Evolutionary conservation across 352 stramenopile species (phyloP), one percentile per base, ranked within the genome.

Genomic region (Phytopythium aichiense): DNA sequence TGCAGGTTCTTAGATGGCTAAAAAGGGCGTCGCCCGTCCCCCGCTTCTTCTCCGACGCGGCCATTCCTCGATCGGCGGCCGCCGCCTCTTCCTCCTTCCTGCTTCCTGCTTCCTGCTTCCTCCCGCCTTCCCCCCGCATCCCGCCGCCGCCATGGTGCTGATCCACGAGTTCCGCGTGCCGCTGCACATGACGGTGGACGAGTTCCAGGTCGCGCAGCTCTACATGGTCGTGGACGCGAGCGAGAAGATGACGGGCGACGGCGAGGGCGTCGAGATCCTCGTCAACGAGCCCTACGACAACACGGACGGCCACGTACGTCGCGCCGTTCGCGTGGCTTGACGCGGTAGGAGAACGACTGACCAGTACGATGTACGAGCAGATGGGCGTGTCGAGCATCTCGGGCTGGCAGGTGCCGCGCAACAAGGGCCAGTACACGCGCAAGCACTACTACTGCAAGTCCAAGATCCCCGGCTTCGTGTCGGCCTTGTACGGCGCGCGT

Each of bases 361-460:
- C 35, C 16, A 15, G 4, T 22, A 30, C 16, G 30, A 7, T 52
- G 38, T 18, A 33, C 18, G 9, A 58, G 51, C 67, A 82, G 69
- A 76, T 92, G 71, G 78, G 77, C 60, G 68, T 90, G 28, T 95
- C 86, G 42, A 72, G 74, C 38, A 86, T 93, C 67, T 94, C 86
- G 15, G 71, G 77, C 42, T 92, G 83, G 78, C 70, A 66, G 2
- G 61, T 95, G n/a, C 86, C 86, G 16, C 69, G 71, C 50, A 92
- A 81, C 68, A 91, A 88, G 63, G 87, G 87, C 49, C 87, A 95
- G 68, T 95, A 95, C 73, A 95, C 87, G 56, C 81, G 85, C 65
- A 95, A 95, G 68, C 85, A 95, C 71, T 95, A 95, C 71, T 92
- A 92, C 71, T 85, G 78, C 77, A 88, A 89, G 72, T 89, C 76